Evolutionary conservation across 805 yeast genomes (phyloP), one percentile per base, ranked within the genome.

Genomic region (Ogataea philodendri): DNA sequence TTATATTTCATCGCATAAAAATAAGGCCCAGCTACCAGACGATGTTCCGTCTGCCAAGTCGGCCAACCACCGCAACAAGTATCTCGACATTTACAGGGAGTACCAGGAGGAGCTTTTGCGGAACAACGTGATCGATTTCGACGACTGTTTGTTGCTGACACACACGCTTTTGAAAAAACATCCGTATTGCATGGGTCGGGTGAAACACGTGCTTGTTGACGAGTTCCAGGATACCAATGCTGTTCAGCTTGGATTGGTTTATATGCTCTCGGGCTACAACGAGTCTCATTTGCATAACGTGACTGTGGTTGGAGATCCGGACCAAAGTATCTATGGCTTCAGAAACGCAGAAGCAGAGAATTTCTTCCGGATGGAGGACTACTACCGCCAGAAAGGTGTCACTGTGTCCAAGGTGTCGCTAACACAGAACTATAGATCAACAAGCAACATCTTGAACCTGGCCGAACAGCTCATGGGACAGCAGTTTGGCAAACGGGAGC

Each of bases 241-340:
- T 22, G 68, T 87, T 11, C 97, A 90, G 55, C 66, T 87, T 45
- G 74, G 76, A 36, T 63, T 93, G 29, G 72, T 86, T 67, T 71
- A 70, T 42, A 62, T 65, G 4, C 60, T 83, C 20, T 68, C 80
- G 0, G 51, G 54, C 9, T 65, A 65, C 39, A 65, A 71, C 24
- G 50, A 58, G 3, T 56, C 60, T 13, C 34, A 53, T 13, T 67
- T 66, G 22, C 55, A 76, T 42, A 80, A 80, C 39, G 71, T 90
- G 7, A 85, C 97, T 0, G 80, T 88, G 1, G 97, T 90, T 2
- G 98, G 98, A 1, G 98, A 90, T 54, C 96, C 96, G 0, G 96
- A 93, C 58, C 98, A 90, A 59, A 81, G 95, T 52, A 90, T 90
- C 15, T 90, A 93, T 57, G 87, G 82, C 0, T 90, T 90, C 49